Conservation (phyloP, 2,329 filamentous ascomycete genomes). For the Lecanicillium sp. region DNA sequence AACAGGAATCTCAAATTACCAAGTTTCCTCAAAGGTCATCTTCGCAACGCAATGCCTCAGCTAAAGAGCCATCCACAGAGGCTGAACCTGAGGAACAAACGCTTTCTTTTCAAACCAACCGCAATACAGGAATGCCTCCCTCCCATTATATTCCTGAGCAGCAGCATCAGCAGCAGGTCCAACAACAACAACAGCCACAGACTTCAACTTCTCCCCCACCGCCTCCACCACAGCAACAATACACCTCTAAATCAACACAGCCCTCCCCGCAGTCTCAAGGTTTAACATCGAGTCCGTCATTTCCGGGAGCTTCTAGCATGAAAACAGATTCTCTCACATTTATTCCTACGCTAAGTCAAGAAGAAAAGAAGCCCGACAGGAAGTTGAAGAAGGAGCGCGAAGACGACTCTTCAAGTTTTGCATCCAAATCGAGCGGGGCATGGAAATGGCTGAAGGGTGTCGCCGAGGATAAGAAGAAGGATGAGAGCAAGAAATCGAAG, state of each 20-base stretch:
- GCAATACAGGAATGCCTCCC: background rate
- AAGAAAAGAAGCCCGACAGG: conserved; percentile 68
- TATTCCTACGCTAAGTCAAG: conserved; percentile 61
- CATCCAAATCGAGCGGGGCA: conserved; percentile 59
- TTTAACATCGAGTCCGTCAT: conserved; percentile 36
- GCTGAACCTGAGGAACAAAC: conserved; percentile 18
- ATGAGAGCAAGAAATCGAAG: conserved; percentile 60
- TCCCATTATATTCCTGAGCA: conserved; percentile 11
- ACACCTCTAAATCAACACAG: conserved; percentile 16
- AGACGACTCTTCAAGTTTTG: conserved; percentile 48
- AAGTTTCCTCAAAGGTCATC: conserved; percentile 44
- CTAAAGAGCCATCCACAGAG: conserved; percentile 36
- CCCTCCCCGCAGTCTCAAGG: conserved; percentile 17
- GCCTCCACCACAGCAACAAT: conserved; percentile 9
- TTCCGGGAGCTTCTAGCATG: conserved; percentile 57
- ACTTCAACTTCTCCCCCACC: too few species aligned
- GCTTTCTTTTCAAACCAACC: conserved; percentile 5
- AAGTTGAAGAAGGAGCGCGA: conserved; percentile 68
- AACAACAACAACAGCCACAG: conserved; percentile 7
- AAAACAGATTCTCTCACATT: conserved; percentile 73
- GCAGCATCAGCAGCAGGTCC: conserved; percentile 14
- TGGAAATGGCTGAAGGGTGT: conserved; percentile 76
- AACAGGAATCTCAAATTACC: conserved; percentile 15
- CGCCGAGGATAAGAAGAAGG: conserved; percentile 56
- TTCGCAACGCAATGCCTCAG: conserved; percentile 32